phyloP scores from a whole-genome alignment of 441 rosid genomes.

The Viola pubescens region DNA sequence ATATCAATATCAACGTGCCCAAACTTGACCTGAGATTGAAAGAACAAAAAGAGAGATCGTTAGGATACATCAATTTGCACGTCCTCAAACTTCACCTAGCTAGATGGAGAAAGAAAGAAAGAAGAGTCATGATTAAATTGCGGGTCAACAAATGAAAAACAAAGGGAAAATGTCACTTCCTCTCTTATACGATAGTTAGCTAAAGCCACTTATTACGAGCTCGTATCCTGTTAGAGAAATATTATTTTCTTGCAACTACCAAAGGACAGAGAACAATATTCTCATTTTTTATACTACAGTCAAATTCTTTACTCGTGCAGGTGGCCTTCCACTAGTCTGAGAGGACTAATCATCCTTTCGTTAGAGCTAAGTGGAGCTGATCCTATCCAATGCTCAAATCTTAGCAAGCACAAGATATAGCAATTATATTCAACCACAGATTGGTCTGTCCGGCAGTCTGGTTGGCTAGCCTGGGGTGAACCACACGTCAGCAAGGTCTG shows the following conservation, averaged over 20 bases:
- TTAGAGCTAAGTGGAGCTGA: too few species aligned
- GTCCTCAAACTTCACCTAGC: too few species aligned
- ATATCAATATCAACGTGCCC: conserved; percentile 82
- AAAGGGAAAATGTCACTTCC: not conserved
- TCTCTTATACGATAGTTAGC: not conserved
- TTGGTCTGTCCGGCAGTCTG: too few species aligned
- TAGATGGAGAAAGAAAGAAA: not conserved
- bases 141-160: not conserved
- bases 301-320: not conserved
- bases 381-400: too few species aligned
- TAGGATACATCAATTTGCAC: too few species aligned
- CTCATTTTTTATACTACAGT: conserved; percentile 2
- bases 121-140: not conserved
- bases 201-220: too few species aligned
- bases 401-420: too few species aligned
- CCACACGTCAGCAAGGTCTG: too few species aligned
- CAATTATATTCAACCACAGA: not conserved
- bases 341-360: too few species aligned
- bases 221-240: not conserved
- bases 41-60: not conserved
- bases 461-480: too few species aligned
- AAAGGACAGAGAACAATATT: not conserved
- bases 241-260: not conserved
- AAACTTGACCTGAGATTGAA: conserved; percentile 63
- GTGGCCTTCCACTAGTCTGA: not conserved